Percentiles rank a stretch among this genome's conserved stretches.
These are phyloP conservation scores for Begonia peltatifolia DNA, from an alignment of 306 rosid species.

Conservation along the genomic window DNA sequence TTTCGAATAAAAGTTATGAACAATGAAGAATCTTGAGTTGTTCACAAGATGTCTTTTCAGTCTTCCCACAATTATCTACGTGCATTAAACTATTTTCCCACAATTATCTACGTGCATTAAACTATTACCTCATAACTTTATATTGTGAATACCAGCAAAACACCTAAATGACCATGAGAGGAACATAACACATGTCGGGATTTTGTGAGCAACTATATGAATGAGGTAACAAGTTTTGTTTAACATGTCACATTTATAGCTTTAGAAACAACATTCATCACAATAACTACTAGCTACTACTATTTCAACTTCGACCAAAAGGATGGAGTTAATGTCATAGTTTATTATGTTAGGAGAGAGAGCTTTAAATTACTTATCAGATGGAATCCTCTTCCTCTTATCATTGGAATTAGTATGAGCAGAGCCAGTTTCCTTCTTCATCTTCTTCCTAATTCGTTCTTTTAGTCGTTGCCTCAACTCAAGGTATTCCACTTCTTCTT, in stretches of 20 bases:
- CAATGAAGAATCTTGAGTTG: no score
- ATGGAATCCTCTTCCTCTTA: constrained; percentile 38
- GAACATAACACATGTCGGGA: no score
- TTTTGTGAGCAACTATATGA: neutral
- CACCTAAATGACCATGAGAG: no score
- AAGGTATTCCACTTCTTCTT: constrained; percentile 61
- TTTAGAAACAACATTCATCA: neutral
- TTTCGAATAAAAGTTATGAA: no score
- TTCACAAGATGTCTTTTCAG: no score
- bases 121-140: no score
- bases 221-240: neutral
- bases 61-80: no score
- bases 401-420: constrained; percentile 22
- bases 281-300: neutral
- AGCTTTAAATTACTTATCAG: constrained; percentile 51
- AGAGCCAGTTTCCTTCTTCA: constrained; percentile 35
- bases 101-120: no score
- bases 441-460: constrained; percentile 43
- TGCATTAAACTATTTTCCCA: no score
- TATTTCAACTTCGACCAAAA: neutral
- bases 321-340: neutral
- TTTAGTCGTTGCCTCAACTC: constrained; percentile 59
- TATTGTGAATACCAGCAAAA: no score
- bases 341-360: neutral
- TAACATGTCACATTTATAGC: neutral